phyloP scores from a whole-genome alignment of 192 early-diverging fungal genomes.

The Rhizoclosmatium globosum region DNA sequence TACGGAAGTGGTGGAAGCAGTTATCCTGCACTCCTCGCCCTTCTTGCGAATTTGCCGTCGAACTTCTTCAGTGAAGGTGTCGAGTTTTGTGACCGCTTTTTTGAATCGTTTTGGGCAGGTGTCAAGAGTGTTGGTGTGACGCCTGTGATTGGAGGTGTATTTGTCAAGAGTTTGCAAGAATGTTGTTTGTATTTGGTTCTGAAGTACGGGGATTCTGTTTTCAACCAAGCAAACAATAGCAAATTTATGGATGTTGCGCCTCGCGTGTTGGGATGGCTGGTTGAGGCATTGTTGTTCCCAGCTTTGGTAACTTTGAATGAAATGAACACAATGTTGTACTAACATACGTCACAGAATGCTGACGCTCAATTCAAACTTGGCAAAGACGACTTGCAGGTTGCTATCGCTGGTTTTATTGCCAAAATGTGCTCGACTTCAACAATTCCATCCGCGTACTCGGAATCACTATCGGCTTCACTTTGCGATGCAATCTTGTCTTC shows the following conservation, averaged over 20 bases:
- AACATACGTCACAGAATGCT: not conserved
- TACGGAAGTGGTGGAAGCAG: slow-evolving; percentile 71
- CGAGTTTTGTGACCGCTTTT: slow-evolving; percentile 66
- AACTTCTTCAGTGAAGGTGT: slow-evolving; percentile 50
- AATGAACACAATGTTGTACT: not conserved
- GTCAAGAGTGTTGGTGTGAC: slow-evolving; percentile 58
- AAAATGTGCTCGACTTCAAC: slow-evolving; percentile 37
- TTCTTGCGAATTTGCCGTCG: slow-evolving; percentile 71
- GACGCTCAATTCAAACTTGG: slow-evolving; percentile 16
- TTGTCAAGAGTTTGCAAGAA: slow-evolving; percentile 71
- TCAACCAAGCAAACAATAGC: not conserved
- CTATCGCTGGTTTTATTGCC: slow-evolving; percentile 20
- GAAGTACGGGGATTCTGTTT: slow-evolving; percentile 27
- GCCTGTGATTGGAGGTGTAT: slow-evolving; percentile 49
- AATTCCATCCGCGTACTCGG: slow-evolving; percentile 21
- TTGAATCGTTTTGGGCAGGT: slow-evolving; percentile 66
- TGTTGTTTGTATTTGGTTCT: slow-evolving; percentile 59
- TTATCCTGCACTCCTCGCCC: slow-evolving; percentile 80
- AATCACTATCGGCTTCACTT: not conserved
- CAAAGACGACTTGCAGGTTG: not conserved
- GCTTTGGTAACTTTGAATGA: slow-evolving; percentile 9
- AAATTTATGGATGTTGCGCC: slow-evolving; percentile 24
- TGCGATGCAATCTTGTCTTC: not conserved
- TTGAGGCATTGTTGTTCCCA: slow-evolving; percentile 31
- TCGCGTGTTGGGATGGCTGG: not conserved